phyloP scores from a whole-genome alignment of 306 rosid genomes.

The Psophocarpus tetragonolobus region DNA sequence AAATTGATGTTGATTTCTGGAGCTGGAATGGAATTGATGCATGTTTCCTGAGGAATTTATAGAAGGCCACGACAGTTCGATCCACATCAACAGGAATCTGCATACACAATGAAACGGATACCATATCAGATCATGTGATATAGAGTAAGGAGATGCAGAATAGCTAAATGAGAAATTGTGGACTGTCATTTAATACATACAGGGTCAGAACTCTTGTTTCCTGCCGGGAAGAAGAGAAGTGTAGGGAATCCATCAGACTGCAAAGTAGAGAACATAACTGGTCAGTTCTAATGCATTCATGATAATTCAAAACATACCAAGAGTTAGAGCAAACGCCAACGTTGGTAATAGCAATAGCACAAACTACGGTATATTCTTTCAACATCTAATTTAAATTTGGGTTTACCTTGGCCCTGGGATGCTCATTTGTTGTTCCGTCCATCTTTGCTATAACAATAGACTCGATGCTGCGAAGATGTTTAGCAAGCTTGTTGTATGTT shows the following conservation, averaged over 20 bases:
- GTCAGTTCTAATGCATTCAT: conserved; percentile 7
- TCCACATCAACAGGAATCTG: conserved; percentile 80
- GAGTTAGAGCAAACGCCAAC: conserved; percentile 26
- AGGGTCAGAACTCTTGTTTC: conserved; percentile 48
- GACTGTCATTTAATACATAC: conserved; percentile 25
- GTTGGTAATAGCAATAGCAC: conserved; percentile 30
- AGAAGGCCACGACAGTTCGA: conserved; percentile 79
- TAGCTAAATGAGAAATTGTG: background rate
- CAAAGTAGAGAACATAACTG: conserved; percentile 20
- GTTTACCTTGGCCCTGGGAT: conserved; percentile 91
- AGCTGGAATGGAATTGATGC: conserved; percentile 92
- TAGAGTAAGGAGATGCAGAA: background rate
- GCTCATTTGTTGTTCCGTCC: conserved; percentile 99
- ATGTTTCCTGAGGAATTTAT: conserved; percentile 82
- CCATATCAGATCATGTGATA: conserved; percentile 1
- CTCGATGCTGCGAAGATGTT: conserved; percentile 78
- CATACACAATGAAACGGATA: conserved; percentile 34
- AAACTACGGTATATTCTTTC: conserved; percentile 12
- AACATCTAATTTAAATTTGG: conserved; percentile 22
- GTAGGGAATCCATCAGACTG: conserved; percentile 57
- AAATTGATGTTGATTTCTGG: conserved; percentile 59
- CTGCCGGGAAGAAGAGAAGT: conserved; percentile 52
- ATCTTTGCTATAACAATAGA: conserved; percentile 95
- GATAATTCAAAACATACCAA: background rate
- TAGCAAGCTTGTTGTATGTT: conserved; percentile 93